Evolutionary conservation across 495 filamentous ascomycete genomes (phyloP).

Genomic region (Annulohypoxylon bovei): DNA sequence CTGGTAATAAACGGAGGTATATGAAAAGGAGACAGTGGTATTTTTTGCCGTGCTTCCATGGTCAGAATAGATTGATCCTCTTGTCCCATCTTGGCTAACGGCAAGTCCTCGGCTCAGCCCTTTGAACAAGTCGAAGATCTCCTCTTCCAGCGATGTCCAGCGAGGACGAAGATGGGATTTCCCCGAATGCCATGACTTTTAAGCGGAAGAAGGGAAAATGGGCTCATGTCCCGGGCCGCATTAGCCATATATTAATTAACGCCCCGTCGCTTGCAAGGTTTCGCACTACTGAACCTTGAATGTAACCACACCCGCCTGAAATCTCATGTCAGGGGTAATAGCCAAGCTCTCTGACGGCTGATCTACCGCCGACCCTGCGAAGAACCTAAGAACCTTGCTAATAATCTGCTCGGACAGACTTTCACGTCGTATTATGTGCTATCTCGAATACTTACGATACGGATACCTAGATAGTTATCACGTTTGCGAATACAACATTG

Average conservation of each 20-base stretch:
- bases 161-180: constrained; percentile 22
- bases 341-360: constrained; percentile 12
- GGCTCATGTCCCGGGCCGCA: constrained; percentile 38
- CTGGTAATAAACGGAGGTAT: constrained; percentile 42
- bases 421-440: too few relatives aligned
- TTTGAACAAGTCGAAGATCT: constrained; percentile 68
- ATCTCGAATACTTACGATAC: too few relatives aligned
- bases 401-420: too few relatives aligned
- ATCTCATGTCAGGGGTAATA: constrained; percentile 1
- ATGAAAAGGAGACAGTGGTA: constrained; percentile 13
- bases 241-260: constrained; percentile 46
- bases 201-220: constrained; percentile 12
- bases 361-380: neutral
- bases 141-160: constrained; percentile 1
- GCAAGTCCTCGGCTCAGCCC: constrained; percentile 73
- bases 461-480: too few relatives aligned
- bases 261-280: constrained; percentile 1
- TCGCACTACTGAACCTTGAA: constrained; percentile 11
- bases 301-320: constrained; percentile 5
- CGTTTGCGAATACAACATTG: too few relatives aligned
- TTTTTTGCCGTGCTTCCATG: constrained; percentile 32
- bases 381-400: too few relatives aligned
- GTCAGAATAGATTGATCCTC: constrained; percentile 34
- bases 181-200: constrained; percentile 13
- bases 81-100: constrained; percentile 69